phyloP scores from a whole-genome alignment of 1,284 basidiomycete species.

The Termitomyces sp. region DNA sequence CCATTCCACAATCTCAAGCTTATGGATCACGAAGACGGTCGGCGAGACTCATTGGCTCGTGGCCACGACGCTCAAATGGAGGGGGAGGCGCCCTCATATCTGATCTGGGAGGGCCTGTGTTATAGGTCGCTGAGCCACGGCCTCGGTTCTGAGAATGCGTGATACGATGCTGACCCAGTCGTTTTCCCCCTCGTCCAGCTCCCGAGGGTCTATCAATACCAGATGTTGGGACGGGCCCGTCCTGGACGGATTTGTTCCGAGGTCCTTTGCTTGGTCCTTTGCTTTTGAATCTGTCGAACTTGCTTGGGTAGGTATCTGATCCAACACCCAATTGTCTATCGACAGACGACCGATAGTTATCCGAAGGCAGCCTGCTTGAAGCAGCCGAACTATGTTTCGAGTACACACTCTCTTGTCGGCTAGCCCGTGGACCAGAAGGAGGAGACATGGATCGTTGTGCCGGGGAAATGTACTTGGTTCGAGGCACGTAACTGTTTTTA shows the following conservation, averaged over 20 bases:
- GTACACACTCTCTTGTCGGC: neutral
- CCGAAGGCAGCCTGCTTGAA: neutral
- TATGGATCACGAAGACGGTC: constrained; percentile 8
- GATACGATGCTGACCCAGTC: neutral
- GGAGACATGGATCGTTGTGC: neutral
- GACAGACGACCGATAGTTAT: neutral
- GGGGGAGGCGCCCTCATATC: neutral
- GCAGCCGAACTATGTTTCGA: neutral
- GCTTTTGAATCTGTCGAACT: neutral
- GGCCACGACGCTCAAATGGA: neutral
- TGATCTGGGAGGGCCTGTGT: neutral
- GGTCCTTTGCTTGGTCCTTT: neutral
- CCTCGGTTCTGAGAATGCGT: neutral
- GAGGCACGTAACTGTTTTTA: neutral
- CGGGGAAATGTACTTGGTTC: neutral
- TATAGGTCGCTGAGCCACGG: neutral
- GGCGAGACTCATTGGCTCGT: neutral
- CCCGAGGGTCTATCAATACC: neutral
- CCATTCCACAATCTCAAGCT: neutral
- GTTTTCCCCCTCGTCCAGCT: neutral
- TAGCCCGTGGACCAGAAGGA: constrained; percentile 3
- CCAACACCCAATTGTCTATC: neutral
- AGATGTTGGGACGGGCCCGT: neutral
- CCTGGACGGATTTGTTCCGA: neutral
- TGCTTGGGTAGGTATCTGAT: neutral